Percentiles rank a stretch among this genome's conserved stretches.
These are phyloP conservation scores for Gomphus bonarii DNA, from an alignment of 1,284 basidiomycete genomes.

Conservation along the genomic window DNA sequence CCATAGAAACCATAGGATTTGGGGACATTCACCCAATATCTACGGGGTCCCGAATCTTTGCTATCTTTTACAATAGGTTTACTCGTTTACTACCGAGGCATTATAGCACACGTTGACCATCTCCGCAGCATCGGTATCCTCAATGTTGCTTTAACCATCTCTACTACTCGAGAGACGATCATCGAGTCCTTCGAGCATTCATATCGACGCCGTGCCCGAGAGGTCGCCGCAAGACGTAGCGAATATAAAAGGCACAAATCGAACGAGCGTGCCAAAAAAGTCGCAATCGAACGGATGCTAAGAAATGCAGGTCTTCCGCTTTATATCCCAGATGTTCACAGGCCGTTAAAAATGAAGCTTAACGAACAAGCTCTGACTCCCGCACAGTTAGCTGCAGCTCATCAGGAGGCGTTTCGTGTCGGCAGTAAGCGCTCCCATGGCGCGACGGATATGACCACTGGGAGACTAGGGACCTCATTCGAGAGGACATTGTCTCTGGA, in stretches of 20 bases:
- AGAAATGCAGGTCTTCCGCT: constrained; percentile 33
- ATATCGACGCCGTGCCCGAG: constrained; percentile 40
- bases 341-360: constrained; percentile 30
- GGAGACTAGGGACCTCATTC: background rate
- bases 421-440: background rate
- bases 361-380: constrained; percentile 48
- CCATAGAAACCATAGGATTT: constrained; percentile 71
- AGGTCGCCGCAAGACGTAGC: constrained; percentile 23
- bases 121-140: constrained; percentile 22
- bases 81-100: background rate
- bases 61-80: constrained; percentile 31
- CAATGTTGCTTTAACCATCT: constrained; percentile 44
- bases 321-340: constrained; percentile 36
- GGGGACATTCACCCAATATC: constrained; percentile 58
- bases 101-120: constrained; percentile 10
- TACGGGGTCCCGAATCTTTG: constrained; percentile 42
- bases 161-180: constrained; percentile 58
- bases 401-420: constrained; percentile 35
- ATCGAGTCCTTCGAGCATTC: constrained; percentile 57
- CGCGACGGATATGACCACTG: background rate
- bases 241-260: constrained; percentile 29
- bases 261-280: constrained; percentile 38
- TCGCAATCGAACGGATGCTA: constrained; percentile 49
- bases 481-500: constrained; percentile 9
- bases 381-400: constrained; percentile 43